Evolutionary conservation across 1,139 yeast species (phyloP), one percentile per base, ranked within the genome.

Genomic region (Yamadazyma trypodendri): DNA sequence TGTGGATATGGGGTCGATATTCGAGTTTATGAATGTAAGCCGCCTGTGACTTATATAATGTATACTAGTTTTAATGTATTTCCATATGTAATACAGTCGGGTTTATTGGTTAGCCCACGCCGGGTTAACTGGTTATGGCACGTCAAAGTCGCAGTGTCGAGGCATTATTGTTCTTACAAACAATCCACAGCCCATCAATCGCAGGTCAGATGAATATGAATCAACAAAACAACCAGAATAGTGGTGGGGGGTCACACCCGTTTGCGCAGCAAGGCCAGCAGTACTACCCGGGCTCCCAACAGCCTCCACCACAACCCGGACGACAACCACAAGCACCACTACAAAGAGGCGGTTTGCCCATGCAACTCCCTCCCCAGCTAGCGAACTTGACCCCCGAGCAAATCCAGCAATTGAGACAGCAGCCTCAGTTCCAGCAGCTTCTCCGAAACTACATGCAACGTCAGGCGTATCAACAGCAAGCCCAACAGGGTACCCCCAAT

Each of bases 1-100:
- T 59, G 97, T 92, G 32, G 88, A 88, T 55, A 82, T 92, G 88
- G 82, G 83, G 7, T 69, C 79, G 24, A 82, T 89, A 25, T 92
- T 92, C 60, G 85, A 79, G 37, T 79, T 79, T 39, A 68, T 73
- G 75, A 49, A 32, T 11, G 22, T 21, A 7, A 25, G 36, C 16
- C n/a, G 13, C 6, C 10, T n/a, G n/a, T 23, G 10, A n/a, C n/a
- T n/a, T n/a, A n/a, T n/a, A n/a, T n/a, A n/a, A n/a, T n/a, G n/a
- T n/a, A n/a, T n/a, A n/a, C n/a, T n/a, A n/a, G n/a, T n/a, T n/a
- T n/a, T n/a, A n/a, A n/a, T n/a, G n/a, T n/a, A n/a, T n/a, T n/a
- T n/a, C n/a, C n/a, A n/a, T n/a, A n/a, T n/a, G n/a, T n/a, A n/a
- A n/a, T n/a, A n/a, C n/a, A n/a, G n/a, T n/a, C n/a, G n/a, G n/a